Base-by-base conservation (phyloP, 2,329 filamentous ascomycete species). In the Venturia pyrina region DNA sequence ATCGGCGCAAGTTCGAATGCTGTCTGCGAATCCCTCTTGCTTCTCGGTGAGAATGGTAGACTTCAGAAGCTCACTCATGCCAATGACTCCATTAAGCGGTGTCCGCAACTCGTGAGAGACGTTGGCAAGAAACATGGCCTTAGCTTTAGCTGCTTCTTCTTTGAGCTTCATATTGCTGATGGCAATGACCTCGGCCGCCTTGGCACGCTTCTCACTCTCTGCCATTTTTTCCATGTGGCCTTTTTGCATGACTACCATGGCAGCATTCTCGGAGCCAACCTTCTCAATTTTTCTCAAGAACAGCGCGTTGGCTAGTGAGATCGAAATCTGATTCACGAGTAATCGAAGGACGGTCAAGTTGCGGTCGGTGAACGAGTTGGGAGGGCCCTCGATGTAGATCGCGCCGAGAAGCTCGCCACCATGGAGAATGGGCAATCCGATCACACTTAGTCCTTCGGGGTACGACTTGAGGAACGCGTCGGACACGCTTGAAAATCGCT, bases 91-190 rank as follows among this genome's bases (percentile, higher is more conserved):
- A 65, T 83, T 83, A 15, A 83, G 72, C 1, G 81, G 81, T 3
- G 81, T 83, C 5, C 81, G 75, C 66, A 93, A 78, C 76, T 93
- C 81, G 68, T 78, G 76, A 3, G 78, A 81, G 3, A 83, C 81
- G 63, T 83, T 83, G 5, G 81, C 81, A 3, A 83, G 72, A 73
- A 93, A 93, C 66, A 93, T 90, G 2, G 87, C 89, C 74, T 93
- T 93, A 48, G 89, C 90, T 75, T 89, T 91, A 28, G 89, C 89
- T 13, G 90, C 90, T 74, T 93, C 90, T 73, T 93, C 89, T 19
- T 91, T 91, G 48, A 93, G 82, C 75, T 90, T 88, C 73, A 93
- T 89, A 73, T 91, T 91, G 67, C 87, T 85, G 72, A 90, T 86
- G 8, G 90, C 90, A 72, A 91, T 86, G 0, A 88, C 85, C 73